These are phyloP conservation scores for Penicillium sclerotiorum DNA, from an alignment of 2,329 filamentous ascomycete genomes.

Conservation along the genomic window DNA sequence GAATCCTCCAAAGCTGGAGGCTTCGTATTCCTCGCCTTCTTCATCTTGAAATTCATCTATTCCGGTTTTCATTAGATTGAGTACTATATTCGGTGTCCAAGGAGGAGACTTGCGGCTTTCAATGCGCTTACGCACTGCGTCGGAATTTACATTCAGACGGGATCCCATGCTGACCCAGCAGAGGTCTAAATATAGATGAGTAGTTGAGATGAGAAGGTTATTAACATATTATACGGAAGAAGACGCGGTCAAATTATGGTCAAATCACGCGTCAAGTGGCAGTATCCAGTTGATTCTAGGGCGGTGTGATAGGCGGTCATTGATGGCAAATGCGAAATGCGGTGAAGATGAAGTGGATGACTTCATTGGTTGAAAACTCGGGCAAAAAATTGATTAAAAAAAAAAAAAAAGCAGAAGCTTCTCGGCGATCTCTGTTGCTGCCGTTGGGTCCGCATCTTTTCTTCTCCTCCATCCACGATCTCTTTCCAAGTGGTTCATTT, in stretches of 20 bases:
- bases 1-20: conserved; percentile 85
- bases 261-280: conserved; percentile 21
- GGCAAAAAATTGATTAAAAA: conserved; percentile 23
- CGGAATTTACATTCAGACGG: conserved; percentile 62
- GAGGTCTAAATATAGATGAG: conserved; percentile 17
- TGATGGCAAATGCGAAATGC: conserved; percentile 14
- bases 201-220: background rate
- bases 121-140: conserved; percentile 64
- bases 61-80: conserved; percentile 13
- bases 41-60: conserved; percentile 75
- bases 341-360: conserved; percentile 10
- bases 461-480: conserved; percentile 24
- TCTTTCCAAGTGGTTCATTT: conserved; percentile 26
- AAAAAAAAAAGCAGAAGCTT: conserved; percentile 26
- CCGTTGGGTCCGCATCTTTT: conserved; percentile 26
- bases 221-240: too few relatives aligned
- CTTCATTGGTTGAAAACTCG: conserved; percentile 19
- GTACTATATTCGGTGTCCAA: background rate
- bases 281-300: conserved; percentile 7
- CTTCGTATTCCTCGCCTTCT: conserved; percentile 86
- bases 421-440: conserved; percentile 19
- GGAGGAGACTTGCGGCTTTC: conserved; percentile 52
- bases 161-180: conserved; percentile 59
- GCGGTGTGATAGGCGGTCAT: conserved; percentile 21
- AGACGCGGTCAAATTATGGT: background rate